A percentile compares a stretch with the other conserved stretches of the same genome.
Conservation (phyloP, 2,329 filamentous ascomycete genomes). For the Xylariaceae sp. region DNA sequence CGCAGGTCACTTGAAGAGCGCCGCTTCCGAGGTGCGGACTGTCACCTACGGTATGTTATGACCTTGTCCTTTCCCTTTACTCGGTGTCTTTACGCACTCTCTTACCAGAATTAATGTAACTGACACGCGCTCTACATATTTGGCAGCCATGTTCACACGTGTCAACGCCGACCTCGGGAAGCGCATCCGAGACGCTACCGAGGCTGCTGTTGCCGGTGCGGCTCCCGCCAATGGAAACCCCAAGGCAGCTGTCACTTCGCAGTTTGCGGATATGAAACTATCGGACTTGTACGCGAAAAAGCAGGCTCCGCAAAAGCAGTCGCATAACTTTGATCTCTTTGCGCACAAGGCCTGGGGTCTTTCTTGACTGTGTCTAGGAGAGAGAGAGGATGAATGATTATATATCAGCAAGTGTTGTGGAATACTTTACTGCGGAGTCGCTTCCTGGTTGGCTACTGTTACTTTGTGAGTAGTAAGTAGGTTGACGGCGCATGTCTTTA, state of each 20-base stretch:
- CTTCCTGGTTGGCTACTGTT: no score
- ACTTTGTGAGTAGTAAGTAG: no score
- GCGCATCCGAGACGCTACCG: slow-evolving; percentile 47
- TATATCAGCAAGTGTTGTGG: no score
- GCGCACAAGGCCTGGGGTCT: slow-evolving; percentile 15
- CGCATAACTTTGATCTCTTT: slow-evolving; percentile 17
- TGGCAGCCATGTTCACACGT: slow-evolving; percentile 47
- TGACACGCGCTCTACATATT: no score
- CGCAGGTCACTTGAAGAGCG: slow-evolving; percentile 46
- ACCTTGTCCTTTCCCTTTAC: not conserved
- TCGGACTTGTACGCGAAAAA: slow-evolving; percentile 14
- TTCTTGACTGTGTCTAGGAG: slow-evolving; percentile 6
- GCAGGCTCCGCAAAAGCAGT: slow-evolving; percentile 1
- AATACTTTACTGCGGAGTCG: no score
- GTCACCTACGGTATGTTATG: slow-evolving; percentile 14
- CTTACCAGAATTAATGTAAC: slow-evolving; percentile 36
- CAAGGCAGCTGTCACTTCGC: not conserved
- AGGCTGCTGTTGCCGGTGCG: slow-evolving; percentile 25
- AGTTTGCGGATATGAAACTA: slow-evolving; percentile 14
- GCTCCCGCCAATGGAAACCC: not conserved
- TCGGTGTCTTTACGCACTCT: not conserved
- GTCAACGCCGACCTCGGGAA: slow-evolving; percentile 48
- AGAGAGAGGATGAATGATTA: not conserved
- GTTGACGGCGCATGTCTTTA: no score
- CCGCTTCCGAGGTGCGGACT: slow-evolving; percentile 23